phyloP scores from a whole-genome alignment of 192 early-diverging fungal genomes.

The Umbelopsis vinacea region DNA sequence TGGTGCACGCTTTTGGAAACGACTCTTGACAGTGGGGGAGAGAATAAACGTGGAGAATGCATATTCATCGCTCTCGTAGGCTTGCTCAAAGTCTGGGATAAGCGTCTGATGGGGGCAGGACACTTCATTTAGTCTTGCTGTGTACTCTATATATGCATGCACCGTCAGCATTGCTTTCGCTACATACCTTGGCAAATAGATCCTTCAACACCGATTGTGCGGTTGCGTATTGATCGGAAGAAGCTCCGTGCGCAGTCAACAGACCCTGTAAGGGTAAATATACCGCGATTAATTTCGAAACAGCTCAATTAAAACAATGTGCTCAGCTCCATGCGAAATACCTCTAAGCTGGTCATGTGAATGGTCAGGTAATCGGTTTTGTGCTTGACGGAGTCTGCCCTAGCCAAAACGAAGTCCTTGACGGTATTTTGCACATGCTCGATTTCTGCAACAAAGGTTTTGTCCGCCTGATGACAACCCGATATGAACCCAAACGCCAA shows the following conservation, averaged over 20 bases:
- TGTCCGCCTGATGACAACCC: constrained; percentile 18
- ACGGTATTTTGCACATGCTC: constrained; percentile 13
- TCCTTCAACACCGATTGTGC: constrained; percentile 17
- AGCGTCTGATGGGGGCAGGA: neutral
- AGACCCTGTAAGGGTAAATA: neutral
- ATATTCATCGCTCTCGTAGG: constrained; percentile 5
- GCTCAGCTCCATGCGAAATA: neutral
- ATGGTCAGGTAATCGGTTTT: constrained; percentile 23
- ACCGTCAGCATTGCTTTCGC: too few species aligned
- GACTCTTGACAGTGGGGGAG: constrained; percentile 18
- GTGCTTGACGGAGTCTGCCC: constrained; percentile 1
- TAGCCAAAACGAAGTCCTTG: neutral
- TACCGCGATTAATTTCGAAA: neutral
- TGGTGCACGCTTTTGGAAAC: constrained; percentile 20
- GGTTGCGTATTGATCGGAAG: constrained; percentile 23
- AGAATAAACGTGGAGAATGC: constrained; percentile 29
- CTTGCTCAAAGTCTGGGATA: constrained; percentile 29
- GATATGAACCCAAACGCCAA: too few species aligned
- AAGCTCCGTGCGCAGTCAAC: constrained; percentile 5
- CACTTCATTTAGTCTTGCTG: too few species aligned
- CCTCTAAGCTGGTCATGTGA: constrained; percentile 27
- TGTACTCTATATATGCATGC: too few species aligned
- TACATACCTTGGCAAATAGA: constrained; percentile 25
- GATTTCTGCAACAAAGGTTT: constrained; percentile 29
- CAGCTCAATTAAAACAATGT: too few species aligned